A percentile compares a stretch with the other conserved stretches of the same genome.
These are phyloP conservation scores for Triadica sebifera DNA, from an alignment of 345 rosid species.

Conservation along the genomic window DNA sequence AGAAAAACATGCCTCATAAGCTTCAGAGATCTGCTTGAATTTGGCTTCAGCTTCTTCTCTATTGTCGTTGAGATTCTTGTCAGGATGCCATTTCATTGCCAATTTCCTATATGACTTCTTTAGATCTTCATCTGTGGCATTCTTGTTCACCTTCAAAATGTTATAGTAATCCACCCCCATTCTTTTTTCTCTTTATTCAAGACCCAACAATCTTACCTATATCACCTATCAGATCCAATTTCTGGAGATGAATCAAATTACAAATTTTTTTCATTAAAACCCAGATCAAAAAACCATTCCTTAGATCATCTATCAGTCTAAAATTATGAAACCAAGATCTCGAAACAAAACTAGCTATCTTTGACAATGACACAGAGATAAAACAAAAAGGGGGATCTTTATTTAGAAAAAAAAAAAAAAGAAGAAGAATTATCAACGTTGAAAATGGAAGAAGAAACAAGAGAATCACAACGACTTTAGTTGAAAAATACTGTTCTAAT, in stretches of 20 bases:
- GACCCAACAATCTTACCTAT: neutral
- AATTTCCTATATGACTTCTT: conserved; percentile 83
- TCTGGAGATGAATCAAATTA: neutral
- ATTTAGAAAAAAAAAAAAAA: no score
- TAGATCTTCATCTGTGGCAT: conserved; percentile 85
- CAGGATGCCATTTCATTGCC: conserved; percentile 99
- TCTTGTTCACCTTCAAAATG: conserved; percentile 64
- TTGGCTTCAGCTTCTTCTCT: conserved; percentile 80
- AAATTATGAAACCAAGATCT: neutral
- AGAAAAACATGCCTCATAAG: conserved; percentile 64
- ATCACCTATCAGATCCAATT: neutral
- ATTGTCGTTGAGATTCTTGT: conserved; percentile 78
- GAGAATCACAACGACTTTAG: neutral
- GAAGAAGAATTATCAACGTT: no score
- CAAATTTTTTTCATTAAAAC: neutral
- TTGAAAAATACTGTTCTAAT: neutral
- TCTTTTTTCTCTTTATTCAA: conserved; percentile 1
- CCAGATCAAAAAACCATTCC: conserved; percentile 12
- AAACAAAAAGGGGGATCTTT: neutral
- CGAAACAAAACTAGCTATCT: neutral
- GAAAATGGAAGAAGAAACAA: no score
- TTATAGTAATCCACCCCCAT: conserved; percentile 92
- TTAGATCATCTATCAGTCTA: neutral
- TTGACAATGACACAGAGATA: neutral
- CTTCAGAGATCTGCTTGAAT: conserved; percentile 95